Percentiles rank a stretch among this genome's conserved stretches.
phyloP scores from a whole-genome alignment of 495 filamentous ascomycete genomes.

The Lindgomyces ingoldianus region DNA sequence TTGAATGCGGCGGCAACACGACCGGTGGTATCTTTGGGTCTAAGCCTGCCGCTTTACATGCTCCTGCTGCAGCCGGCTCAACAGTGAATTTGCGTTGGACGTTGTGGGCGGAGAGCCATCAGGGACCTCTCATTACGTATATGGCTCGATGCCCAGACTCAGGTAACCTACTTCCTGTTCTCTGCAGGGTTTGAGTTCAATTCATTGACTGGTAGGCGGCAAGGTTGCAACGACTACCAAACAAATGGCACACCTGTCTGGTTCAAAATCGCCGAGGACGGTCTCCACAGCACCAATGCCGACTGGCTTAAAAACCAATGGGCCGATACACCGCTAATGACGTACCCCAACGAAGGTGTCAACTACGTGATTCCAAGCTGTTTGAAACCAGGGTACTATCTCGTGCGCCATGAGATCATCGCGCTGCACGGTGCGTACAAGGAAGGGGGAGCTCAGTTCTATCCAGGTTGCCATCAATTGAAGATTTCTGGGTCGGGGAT shows the following conservation, averaged over 20 bases:
- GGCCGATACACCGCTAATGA: constrained; percentile 43
- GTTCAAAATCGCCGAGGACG: constrained; percentile 39
- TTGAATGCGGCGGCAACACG: constrained; percentile 46
- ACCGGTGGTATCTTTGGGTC: constrained; percentile 42
- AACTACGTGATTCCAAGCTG: constrained; percentile 17
- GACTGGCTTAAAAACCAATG: constrained; percentile 38
- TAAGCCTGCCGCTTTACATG: constrained; percentile 25
- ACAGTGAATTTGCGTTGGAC: constrained; percentile 27
- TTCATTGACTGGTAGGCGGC: background rate
- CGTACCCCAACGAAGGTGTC: constrained; percentile 1
- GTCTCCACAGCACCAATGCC: constrained; percentile 19
- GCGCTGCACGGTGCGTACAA: constrained; percentile 25
- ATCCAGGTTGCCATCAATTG: constrained; percentile 28
- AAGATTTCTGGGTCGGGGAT: constrained; percentile 9
- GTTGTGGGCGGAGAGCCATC: constrained; percentile 32
- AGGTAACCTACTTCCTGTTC: background rate
- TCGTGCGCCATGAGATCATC: constrained; percentile 35
- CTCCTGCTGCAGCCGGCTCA: constrained; percentile 18
- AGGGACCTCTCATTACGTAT: constrained; percentile 30
- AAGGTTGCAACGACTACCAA: constrained; percentile 13
- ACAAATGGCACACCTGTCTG: constrained; percentile 43
- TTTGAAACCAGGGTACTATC: constrained; percentile 24
- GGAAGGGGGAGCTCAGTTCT: constrained; percentile 26
- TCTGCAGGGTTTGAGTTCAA: no score
- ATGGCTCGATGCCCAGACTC: constrained; percentile 35